Base-by-base conservation (phyloP, 306 rosid genomes). In the Lupinus albus region DNA sequence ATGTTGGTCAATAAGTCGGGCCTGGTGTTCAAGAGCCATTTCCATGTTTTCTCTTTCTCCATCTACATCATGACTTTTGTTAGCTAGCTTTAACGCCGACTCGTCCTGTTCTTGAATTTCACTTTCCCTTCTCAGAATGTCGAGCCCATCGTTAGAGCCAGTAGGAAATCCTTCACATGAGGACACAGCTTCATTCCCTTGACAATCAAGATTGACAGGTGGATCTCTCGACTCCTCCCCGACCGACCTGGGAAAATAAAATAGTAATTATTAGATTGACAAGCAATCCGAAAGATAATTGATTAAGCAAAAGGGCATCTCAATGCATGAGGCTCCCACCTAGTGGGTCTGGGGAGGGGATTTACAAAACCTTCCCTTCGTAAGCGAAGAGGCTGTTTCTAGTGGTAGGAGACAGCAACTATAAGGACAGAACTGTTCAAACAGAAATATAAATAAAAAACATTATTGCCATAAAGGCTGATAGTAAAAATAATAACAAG, bases 11-110 rank as follows among this genome's bases (percentile, higher is more conserved):
- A 85, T 85, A 32, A 85, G 90, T 79, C 79, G 82, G 9, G 88
- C 90, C 60, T 81, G 88, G 60, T 76, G 81, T 79, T 87, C 79
- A 49, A 87, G 78, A 44, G 94, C 85, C 66, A 77, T 79, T 50
- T 85, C 83, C 88, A 85, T 87, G 71, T 74, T 68, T 11, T 63
- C 89, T 68, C 48, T 59, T 70, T 67, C 80, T 73, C 55, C 82
- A 45, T 68, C 74, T 45, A 66, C 53, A 39, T 73, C 64, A 47
- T 65, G 77, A 57, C 59, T 68, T 50, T 66, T 41, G 59, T 33
- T 61, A 59, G 10, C 67, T 35, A 53, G 53, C 35, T 44, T 28
- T 45, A 63, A 62, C 61, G 57, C 78, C 0, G 47, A 65, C 57
- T 62, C 36, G 33, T 65, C 48, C 73, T 74, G 75, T 41, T 71